A percentile compares a stretch with the other conserved stretches of the same genome.
These are phyloP conservation scores for Remersonia thermophila DNA, from an alignment of 2,329 filamentous ascomycete genomes.

Conservation along the genomic window DNA sequence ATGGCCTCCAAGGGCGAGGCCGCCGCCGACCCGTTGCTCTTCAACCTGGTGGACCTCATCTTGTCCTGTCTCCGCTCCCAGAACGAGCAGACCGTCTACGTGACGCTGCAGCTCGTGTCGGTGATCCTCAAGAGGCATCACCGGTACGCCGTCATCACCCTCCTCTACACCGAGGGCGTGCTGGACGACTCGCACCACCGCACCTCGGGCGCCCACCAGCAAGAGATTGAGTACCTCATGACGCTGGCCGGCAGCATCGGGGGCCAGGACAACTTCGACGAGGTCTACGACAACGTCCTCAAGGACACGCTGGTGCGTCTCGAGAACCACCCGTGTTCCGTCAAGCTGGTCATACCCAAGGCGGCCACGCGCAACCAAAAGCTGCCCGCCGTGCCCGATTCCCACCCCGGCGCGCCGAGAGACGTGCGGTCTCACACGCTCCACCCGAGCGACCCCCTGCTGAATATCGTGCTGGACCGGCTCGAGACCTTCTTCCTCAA, in stretches of 20 bases:
- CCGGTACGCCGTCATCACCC: slow-evolving; percentile 65
- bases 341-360: slow-evolving; percentile 53
- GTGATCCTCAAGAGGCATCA: slow-evolving; percentile 81
- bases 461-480: slow-evolving; percentile 55
- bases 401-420: slow-evolving; percentile 46
- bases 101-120: slow-evolving; percentile 77
- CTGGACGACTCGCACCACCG: slow-evolving; percentile 42
- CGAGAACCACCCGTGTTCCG: slow-evolving; percentile 62
- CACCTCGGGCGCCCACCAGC: slow-evolving; percentile 62
- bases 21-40: slow-evolving; percentile 68
- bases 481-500: slow-evolving; percentile 79
- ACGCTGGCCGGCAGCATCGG: slow-evolving; percentile 56
- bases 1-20: slow-evolving; percentile 63
- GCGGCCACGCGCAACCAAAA: slow-evolving; percentile 44
- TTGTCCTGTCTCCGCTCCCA: slow-evolving; percentile 71
- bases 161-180: slow-evolving; percentile 55
- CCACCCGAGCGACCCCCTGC: slow-evolving; percentile 47
- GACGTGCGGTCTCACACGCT: slow-evolving; percentile 51
- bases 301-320: slow-evolving; percentile 58
- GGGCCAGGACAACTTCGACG: slow-evolving; percentile 57
- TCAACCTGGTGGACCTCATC: slow-evolving; percentile 86
- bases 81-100: slow-evolving; percentile 79
- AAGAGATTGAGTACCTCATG: slow-evolving; percentile 62
- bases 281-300: slow-evolving; percentile 58
- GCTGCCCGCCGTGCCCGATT: slow-evolving; percentile 41